Evolutionary conservation across 192 early-diverging fungal species (phyloP).

Genomic region (Mortierella antarctica): DNA sequence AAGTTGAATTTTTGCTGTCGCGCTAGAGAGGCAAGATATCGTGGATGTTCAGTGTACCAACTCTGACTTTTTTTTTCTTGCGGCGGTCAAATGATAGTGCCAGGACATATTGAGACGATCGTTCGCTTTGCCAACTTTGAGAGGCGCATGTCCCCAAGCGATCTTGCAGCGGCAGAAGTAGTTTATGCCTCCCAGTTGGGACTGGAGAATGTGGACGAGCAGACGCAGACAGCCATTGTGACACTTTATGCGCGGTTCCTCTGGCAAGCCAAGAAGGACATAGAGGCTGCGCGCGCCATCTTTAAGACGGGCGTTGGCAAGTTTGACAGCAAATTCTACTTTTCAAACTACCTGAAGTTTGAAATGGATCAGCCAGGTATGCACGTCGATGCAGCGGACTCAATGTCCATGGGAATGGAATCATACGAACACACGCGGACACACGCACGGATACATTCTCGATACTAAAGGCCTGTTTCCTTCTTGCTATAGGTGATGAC

Average conservation of each 20-base stretch:
- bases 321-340: slow-evolving; percentile 64
- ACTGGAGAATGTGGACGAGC: slow-evolving; percentile 52
- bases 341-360: slow-evolving; percentile 69
- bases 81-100: slow-evolving; percentile 54
- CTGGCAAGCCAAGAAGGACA: slow-evolving; percentile 56
- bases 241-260: slow-evolving; percentile 63
- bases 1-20: slow-evolving; percentile 11
- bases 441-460: neutral
- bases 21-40: neutral
- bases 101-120: slow-evolving; percentile 73
- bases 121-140: slow-evolving; percentile 74
- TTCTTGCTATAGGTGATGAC: slow-evolving; percentile 27
- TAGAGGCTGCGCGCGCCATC: slow-evolving; percentile 56
- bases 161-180: slow-evolving; percentile 51
- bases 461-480: neutral
- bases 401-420: neutral
- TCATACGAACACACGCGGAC: neutral
- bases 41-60: too few relatives aligned
- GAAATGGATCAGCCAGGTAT: slow-evolving; percentile 70
- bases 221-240: slow-evolving; percentile 63
- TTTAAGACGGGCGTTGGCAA: slow-evolving; percentile 59
- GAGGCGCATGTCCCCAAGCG: slow-evolving; percentile 60
- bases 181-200: slow-evolving; percentile 48
- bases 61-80: neutral
- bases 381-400: neutral